phyloP scores from a whole-genome alignment of 2,329 filamentous ascomycete genomes.

The Dactylellina drechsleri region DNA sequence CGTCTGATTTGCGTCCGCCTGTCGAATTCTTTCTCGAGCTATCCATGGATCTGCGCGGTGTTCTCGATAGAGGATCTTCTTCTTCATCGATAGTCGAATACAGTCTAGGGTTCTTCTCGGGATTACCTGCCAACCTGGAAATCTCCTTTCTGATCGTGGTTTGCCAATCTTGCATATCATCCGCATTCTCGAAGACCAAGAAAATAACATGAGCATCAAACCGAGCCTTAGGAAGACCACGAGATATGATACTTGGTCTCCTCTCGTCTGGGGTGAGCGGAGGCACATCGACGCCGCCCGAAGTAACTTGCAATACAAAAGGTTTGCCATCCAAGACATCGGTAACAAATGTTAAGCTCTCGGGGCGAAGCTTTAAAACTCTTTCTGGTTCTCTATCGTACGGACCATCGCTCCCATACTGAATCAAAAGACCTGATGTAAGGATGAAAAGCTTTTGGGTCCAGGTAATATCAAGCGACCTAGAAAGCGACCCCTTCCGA shows the following conservation, averaged over 20 bases:
- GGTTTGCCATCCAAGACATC: conserved; percentile 53
- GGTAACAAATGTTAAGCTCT: conserved; percentile 44
- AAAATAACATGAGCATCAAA: conserved; percentile 48
- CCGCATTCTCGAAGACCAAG: conserved; percentile 49
- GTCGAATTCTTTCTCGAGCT: conserved; percentile 50
- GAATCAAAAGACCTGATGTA: conserved; percentile 34
- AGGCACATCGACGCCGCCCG: conserved; percentile 28
- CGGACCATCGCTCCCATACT: conserved; percentile 47
- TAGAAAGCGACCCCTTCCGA: conserved; percentile 41
- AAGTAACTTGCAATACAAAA: conserved; percentile 48
- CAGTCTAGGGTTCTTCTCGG: conserved; percentile 36
- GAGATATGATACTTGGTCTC: conserved; percentile 47
- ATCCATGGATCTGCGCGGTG: conserved; percentile 32
- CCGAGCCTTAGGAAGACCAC: conserved; percentile 36
- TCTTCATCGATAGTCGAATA: conserved; percentile 47
- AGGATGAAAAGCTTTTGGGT: conserved; percentile 49
- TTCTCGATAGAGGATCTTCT: conserved; percentile 29
- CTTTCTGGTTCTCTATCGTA: conserved; percentile 53
- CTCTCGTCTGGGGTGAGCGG: conserved; percentile 45
- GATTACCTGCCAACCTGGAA: conserved; percentile 36
- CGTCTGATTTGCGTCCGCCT: conserved; percentile 41
- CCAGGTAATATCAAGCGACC: conserved; percentile 38
- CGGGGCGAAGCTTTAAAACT: conserved; percentile 39
- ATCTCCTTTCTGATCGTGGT: conserved; percentile 49
- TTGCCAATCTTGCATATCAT: conserved; percentile 54